Percentiles rank a stretch among this genome's conserved stretches.
Conservation (phyloP, 257 asterid species). For the Cordia subcordata region DNA sequence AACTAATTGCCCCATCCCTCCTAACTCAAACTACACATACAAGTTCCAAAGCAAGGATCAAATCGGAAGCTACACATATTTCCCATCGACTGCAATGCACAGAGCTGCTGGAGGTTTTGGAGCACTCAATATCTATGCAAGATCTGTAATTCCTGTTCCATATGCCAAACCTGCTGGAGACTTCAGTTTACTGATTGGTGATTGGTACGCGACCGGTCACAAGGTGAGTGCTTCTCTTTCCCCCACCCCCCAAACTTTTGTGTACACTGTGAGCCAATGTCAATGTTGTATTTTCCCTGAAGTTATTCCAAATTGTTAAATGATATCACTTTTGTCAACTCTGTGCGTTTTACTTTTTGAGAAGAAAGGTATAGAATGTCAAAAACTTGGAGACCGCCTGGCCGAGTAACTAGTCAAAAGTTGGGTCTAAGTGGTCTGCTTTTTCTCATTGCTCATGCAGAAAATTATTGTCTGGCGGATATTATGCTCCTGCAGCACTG, state of each 20-base stretch:
- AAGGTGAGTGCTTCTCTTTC: slow-evolving; percentile 31
- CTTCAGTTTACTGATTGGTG: slow-evolving; percentile 63
- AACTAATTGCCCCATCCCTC: slow-evolving; percentile 77
- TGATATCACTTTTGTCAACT: too few species aligned
- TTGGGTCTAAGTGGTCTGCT: too few species aligned
- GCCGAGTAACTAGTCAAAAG: too few species aligned
- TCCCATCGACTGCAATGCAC: slow-evolving; percentile 76
- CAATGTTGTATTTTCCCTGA: too few species aligned
- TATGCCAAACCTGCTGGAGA: slow-evolving; percentile 64
- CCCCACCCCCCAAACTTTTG: background rate
- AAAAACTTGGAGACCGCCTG: too few species aligned
- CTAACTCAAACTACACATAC: slow-evolving; percentile 62
- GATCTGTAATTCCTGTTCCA: slow-evolving; percentile 77
- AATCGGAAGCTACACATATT: slow-evolving; percentile 77
- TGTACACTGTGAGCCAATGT: background rate
- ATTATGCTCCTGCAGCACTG: too few species aligned
- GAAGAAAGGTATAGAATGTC: too few species aligned
- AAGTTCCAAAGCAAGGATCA: slow-evolving; percentile 78
- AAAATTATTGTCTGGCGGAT: too few species aligned
- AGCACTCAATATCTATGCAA: slow-evolving; percentile 52
- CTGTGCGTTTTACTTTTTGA: too few species aligned
- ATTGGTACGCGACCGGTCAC: slow-evolving; percentile 59
- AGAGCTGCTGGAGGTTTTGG: slow-evolving; percentile 76
- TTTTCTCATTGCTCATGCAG: too few species aligned
- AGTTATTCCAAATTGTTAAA: too few species aligned